Percentiles rank a stretch among this genome's conserved stretches.
Conservation (phyloP, 139 green algal genomes). For the Yamagishiella unicocca region DNA sequence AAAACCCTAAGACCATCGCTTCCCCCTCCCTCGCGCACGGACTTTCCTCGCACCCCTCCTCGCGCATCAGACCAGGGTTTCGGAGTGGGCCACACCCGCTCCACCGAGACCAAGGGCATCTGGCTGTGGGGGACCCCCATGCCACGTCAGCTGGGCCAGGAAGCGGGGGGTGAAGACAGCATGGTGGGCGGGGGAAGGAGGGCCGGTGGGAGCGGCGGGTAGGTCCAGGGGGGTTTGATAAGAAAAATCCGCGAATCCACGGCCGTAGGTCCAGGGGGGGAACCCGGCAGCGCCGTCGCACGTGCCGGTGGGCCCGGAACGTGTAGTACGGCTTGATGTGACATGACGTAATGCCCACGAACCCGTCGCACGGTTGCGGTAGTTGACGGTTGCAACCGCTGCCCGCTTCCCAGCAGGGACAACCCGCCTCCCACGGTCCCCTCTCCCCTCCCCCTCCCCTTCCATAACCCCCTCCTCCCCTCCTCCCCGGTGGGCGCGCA, state of each 20-base stretch:
- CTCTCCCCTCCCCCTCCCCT: background rate
- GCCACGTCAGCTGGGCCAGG: background rate
- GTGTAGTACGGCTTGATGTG: too few species aligned
- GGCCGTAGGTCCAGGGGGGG: background rate
- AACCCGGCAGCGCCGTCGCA: background rate
- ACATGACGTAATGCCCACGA: too few species aligned
- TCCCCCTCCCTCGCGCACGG: background rate
- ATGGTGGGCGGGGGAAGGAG: background rate
- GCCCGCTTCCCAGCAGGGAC: too few species aligned
- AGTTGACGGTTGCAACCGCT: too few species aligned
- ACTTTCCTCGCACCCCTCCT: too few species aligned
- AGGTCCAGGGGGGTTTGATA: too few species aligned
- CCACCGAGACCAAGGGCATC: conserved; percentile 95
- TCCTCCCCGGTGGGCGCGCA: background rate
- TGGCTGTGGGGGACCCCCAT: conserved; percentile 91
- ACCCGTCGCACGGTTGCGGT: too few species aligned
- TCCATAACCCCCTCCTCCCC: background rate
- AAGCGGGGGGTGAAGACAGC: background rate
- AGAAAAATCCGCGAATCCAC: too few species aligned
- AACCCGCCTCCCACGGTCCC: background rate
- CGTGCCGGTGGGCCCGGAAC: too few species aligned
- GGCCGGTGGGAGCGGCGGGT: background rate
- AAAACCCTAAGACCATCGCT: too few species aligned
- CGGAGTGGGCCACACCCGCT: conserved; percentile 91
- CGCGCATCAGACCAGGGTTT: conserved; percentile 92